These are phyloP conservation scores for Crithidia expoeki DNA, from an alignment of 208 protist genomes.

Conservation along the genomic window DNA sequence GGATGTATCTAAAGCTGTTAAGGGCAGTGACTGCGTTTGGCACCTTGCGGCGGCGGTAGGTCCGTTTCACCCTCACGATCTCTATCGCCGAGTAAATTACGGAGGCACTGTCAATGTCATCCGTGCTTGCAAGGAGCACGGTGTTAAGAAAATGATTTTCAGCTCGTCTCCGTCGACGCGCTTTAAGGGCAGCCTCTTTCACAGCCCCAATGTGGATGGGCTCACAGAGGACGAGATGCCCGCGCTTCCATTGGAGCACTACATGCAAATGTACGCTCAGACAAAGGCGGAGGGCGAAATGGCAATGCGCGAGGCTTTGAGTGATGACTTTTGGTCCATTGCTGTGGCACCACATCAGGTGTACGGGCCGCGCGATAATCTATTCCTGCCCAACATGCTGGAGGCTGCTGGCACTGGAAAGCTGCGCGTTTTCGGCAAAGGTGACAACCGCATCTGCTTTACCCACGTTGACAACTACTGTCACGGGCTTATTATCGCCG, in stretches of 20 bases:
- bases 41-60: slow-evolving; percentile 95
- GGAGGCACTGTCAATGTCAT: slow-evolving; percentile 94
- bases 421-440: slow-evolving; percentile 92
- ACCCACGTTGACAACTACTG: slow-evolving; percentile 97
- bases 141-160: slow-evolving; percentile 93
- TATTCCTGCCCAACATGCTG: slow-evolving; percentile 96
- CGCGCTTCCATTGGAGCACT: slow-evolving; percentile 78
- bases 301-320: slow-evolving; percentile 73
- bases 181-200: slow-evolving; percentile 90
- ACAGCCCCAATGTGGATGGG: slow-evolving; percentile 91
- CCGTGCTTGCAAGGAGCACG: slow-evolving; percentile 87
- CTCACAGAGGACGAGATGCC: slow-evolving; percentile 92
- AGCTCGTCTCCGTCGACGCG: slow-evolving; percentile 94
- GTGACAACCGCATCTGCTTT: slow-evolving; percentile 95
- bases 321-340: slow-evolving; percentile 88
- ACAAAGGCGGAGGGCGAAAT: slow-evolving; percentile 94
- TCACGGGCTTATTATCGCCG: slow-evolving; percentile 94
- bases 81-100: slow-evolving; percentile 94
- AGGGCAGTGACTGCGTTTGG: slow-evolving; percentile 94
- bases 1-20: slow-evolving; percentile 72
- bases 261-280: slow-evolving; percentile 95
- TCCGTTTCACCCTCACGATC: slow-evolving; percentile 89
- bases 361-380: slow-evolving; percentile 95
- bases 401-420: slow-evolving; percentile 93
- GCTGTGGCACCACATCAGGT: slow-evolving; percentile 95